phyloP scores from a whole-genome alignment of 2,329 filamentous ascomycete species.

The Clarireedia monteithiana region DNA sequence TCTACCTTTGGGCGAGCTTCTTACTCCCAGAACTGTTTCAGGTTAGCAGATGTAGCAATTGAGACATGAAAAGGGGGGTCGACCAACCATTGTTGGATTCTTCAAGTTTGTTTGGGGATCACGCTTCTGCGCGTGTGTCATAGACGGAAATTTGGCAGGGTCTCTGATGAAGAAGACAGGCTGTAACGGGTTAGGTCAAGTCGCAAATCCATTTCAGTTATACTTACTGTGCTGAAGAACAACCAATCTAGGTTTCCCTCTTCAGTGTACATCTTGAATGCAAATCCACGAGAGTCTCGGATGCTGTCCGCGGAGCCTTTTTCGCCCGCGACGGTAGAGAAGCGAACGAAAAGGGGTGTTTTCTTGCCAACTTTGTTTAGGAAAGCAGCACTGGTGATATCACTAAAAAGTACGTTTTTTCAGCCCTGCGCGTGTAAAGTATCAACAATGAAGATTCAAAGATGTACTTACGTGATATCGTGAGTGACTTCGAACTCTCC shows the following conservation, averaged over 20 bases:
- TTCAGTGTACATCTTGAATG: conserved; percentile 42
- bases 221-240: conserved; percentile 58
- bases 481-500: conserved; percentile 15
- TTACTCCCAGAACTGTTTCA: conserved; percentile 8
- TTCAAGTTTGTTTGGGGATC: conserved; percentile 61
- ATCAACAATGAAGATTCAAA: too few species aligned
- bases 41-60: too few species aligned
- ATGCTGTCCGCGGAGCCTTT: conserved; percentile 36
- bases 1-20: not conserved
- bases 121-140: conserved; percentile 69
- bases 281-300: conserved; percentile 40
- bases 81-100: conserved; percentile 37
- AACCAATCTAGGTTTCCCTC: conserved; percentile 68
- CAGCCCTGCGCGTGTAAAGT: too few species aligned
- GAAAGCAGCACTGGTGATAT: conserved; percentile 39
- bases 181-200: too few species aligned
- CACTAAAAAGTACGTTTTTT: not conserved
- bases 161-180: conserved; percentile 72
- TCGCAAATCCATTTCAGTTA: conserved; percentile 31
- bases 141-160: conserved; percentile 63
- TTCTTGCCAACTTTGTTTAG: conserved; percentile 48
- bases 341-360: conserved; percentile 52
- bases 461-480: conserved; percentile 7
- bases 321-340: conserved; percentile 41
- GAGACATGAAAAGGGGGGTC: too few species aligned